These are phyloP conservation scores for Vitis riparia DNA, from an alignment of 164 flowering plant genomes.

Conservation along the genomic window DNA sequence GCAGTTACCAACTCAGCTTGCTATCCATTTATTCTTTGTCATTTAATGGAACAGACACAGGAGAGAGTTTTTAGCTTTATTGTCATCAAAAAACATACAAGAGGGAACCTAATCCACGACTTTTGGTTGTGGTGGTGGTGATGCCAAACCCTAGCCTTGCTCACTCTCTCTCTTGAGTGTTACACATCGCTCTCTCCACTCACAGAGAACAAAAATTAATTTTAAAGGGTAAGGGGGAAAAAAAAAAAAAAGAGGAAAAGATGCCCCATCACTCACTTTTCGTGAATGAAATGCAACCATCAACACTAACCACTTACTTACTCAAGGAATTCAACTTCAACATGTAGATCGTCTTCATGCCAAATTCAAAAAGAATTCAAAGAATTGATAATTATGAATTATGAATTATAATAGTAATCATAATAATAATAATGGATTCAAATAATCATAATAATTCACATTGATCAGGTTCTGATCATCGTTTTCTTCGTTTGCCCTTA, in stretches of 20 bases:
- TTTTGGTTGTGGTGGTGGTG: constrained; percentile 42
- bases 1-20: constrained; percentile 32
- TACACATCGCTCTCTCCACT: constrained; percentile 19
- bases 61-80: constrained; percentile 16
- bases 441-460: constrained; percentile 17
- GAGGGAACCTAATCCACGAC: constrained; percentile 46
- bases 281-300: constrained; percentile 59
- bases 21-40: constrained; percentile 33
- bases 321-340: constrained; percentile 40
- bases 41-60: constrained; percentile 28
- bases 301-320: constrained; percentile 51
- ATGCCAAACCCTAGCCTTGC: constrained; percentile 32
- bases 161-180: neutral
- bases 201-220: constrained; percentile 5
- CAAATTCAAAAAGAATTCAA: constrained; percentile 6
- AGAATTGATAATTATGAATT: constrained; percentile 15
- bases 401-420: neutral
- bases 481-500: constrained; percentile 11
- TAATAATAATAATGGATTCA: neutral
- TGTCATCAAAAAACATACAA: constrained; percentile 11
- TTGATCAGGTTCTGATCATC: neutral
- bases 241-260: constrained; percentile 23
- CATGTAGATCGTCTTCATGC: constrained; percentile 16
- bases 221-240: neutral
- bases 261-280: constrained; percentile 45